Evolutionary conservation across 2,329 filamentous ascomycete genomes (phyloP), one percentile per base, ranked within the genome.

Genomic region (Zymoseptoria passerinii): DNA sequence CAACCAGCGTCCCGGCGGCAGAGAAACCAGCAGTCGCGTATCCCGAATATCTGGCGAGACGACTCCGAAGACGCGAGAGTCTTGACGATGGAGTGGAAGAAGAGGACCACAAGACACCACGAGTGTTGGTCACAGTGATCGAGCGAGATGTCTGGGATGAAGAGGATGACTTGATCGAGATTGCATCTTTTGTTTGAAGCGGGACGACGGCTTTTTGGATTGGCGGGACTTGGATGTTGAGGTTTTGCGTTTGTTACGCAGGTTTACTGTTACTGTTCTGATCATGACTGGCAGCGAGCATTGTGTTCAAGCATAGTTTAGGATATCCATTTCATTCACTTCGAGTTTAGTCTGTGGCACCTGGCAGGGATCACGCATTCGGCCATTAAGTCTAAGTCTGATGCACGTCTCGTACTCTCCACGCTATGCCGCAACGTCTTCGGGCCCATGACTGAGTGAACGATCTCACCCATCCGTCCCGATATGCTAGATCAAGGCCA

Each of bases 401-500:
- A 23, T 4, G 23, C 23, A 23, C 23, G 23, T 23, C 23, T 23
- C 23, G 23, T 23, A 23, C 23, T 23, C 23, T 23, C 23, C 4
- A 23, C 23, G 23, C 23, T 23, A 23, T 23, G 23, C 23, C 23
- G 23, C 23, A 23, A 23, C 23, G 23, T 23, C 23, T 2, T 23
- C 23, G 23, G 23, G 23, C 23, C 23, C 2, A 23, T 2, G 4
- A 23, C 4, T 4, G 23, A 23, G 23, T 23, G 4, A 3, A 23
- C 4, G 23, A 23, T 23, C 23, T 4, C 23, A 23, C 4, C 35
- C 16, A 2, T 44, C 35, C 35, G 5, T 44, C 35, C 13, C 35
- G 7, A 44, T 16, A 44, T 16, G 35, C 35, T 16, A n/a, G 13
- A 44, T 44, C 35, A 44, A 44, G 78, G 84, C 90, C 90, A 95